phyloP scores from a whole-genome alignment of 2,329 filamentous ascomycete species.

The Blastomyces percursus region DNA sequence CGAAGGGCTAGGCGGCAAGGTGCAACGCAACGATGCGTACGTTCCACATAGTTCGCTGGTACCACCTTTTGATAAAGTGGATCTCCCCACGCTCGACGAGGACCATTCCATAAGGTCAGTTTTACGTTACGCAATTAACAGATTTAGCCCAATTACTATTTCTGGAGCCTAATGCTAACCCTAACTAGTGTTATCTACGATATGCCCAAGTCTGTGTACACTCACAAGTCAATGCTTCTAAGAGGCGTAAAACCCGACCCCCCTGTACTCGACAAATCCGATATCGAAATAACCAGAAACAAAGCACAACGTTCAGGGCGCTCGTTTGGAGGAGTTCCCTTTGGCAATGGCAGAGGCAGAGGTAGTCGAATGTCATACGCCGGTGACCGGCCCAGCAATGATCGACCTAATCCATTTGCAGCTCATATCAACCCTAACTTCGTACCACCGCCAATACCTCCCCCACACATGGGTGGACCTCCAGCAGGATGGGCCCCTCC shows the following conservation, averaged over 20 bases:
- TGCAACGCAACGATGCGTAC: conserved; percentile 73
- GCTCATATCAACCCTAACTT: conserved; percentile 39
- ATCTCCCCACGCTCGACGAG: conserved; percentile 67
- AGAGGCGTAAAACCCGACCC: conserved; percentile 65
- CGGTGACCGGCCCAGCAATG: conserved; percentile 18
- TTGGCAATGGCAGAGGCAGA: conserved; percentile 37
- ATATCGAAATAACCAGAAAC: conserved; percentile 61
- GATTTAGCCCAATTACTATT: not conserved
- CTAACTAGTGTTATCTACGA: conserved; percentile 65
- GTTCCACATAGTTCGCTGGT: conserved; percentile 71
- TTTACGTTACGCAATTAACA: conserved; percentile 1
- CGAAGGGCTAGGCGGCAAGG: conserved; percentile 65
- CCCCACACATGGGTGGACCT: conserved; percentile 19
- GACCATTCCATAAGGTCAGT: conserved; percentile 75
- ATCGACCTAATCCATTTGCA: conserved; percentile 37
- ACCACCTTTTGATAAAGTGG: conserved; percentile 62
- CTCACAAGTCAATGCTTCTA: conserved; percentile 90
- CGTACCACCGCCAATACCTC: conserved; percentile 18
- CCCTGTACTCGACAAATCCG: conserved; percentile 61
- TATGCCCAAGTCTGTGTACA: conserved; percentile 59
- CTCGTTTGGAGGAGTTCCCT: conserved; percentile 56
- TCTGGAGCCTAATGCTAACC: conserved; percentile 18
- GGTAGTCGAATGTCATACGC: conserved; percentile 47
- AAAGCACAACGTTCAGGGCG: conserved; percentile 57
- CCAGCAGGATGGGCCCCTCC: conserved; percentile 16